phyloP scores from a whole-genome alignment of 2,329 filamentous ascomycete species.

The Monilinia laxa region DNA sequence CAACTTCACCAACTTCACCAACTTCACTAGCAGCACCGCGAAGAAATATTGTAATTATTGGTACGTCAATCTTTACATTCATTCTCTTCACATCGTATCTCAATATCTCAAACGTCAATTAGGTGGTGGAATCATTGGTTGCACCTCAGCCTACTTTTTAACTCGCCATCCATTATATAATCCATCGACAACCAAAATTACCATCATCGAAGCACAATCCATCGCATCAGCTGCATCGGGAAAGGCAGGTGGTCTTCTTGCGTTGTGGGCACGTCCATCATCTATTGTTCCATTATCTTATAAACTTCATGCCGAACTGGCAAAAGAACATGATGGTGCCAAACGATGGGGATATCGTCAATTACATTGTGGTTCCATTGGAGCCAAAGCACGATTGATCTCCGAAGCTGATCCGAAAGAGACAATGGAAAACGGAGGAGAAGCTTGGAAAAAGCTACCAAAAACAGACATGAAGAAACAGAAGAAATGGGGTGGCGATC shows the following conservation, averaged over 20 bases:
- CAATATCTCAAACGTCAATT: not conserved
- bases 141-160: slow-evolving; percentile 86
- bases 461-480: slow-evolving; percentile 52
- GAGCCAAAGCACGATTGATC: slow-evolving; percentile 32
- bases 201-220: slow-evolving; percentile 78
- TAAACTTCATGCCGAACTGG: slow-evolving; percentile 76
- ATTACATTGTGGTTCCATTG: slow-evolving; percentile 64
- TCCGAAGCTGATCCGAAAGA: slow-evolving; percentile 9
- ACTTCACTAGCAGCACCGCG: slow-evolving; percentile 5
- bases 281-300: slow-evolving; percentile 85
- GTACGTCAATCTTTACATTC: slow-evolving; percentile 50
- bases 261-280: slow-evolving; percentile 85
- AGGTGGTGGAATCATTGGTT: slow-evolving; percentile 87
- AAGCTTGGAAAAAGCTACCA: slow-evolving; percentile 59
- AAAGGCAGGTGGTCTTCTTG: slow-evolving; percentile 89
- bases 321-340: slow-evolving; percentile 77
- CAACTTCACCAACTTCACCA: not conserved
- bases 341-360: slow-evolving; percentile 83
- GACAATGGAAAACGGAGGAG: slow-evolving; percentile 11
- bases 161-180: slow-evolving; percentile 83
- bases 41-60: slow-evolving; percentile 41
- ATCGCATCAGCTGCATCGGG: slow-evolving; percentile 92
- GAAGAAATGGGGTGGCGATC: slow-evolving; percentile 52
- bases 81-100: slow-evolving; percentile 40
- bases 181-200: slow-evolving; percentile 72